These are phyloP conservation scores for Lavandula angustifolia DNA, from an alignment of 257 asterid species.

Conservation along the genomic window DNA sequence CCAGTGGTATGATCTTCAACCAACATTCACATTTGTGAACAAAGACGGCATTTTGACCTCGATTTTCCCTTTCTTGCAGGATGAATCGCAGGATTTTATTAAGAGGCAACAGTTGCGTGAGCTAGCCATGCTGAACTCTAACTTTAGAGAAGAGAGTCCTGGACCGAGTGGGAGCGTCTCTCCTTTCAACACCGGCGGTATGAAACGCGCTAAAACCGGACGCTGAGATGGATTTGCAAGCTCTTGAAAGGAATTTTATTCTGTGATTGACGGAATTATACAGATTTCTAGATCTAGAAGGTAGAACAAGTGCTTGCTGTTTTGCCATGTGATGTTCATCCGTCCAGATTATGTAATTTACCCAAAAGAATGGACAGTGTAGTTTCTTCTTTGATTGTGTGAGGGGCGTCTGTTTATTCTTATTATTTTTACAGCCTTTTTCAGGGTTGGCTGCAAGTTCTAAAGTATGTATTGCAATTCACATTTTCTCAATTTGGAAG, in stretches of 20 bases:
- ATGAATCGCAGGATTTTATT: slow-evolving; percentile 89
- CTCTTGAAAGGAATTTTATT: neutral
- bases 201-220: slow-evolving; percentile 98
- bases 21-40: no score
- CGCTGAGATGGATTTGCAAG: slow-evolving; percentile 42
- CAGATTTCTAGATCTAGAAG: no score
- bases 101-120: slow-evolving; percentile 97
- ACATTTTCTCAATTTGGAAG: no score
- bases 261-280: neutral
- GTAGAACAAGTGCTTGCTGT: no score
- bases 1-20: slow-evolving; percentile 67
- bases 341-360: no score
- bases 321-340: no score
- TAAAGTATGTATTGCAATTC: no score
- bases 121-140: slow-evolving; percentile 89
- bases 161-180: slow-evolving; percentile 97
- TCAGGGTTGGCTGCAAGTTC: no score
- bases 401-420: no score
- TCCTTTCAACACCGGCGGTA: slow-evolving; percentile 71
- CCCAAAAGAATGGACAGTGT: no score
- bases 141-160: slow-evolving; percentile 92
- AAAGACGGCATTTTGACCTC: neutral
- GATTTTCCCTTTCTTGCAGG: slow-evolving; percentile 44
- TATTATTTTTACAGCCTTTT: no score
- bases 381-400: no score